phyloP scores from a whole-genome alignment of 306 rosid species.

The Corylus avellana region DNA sequence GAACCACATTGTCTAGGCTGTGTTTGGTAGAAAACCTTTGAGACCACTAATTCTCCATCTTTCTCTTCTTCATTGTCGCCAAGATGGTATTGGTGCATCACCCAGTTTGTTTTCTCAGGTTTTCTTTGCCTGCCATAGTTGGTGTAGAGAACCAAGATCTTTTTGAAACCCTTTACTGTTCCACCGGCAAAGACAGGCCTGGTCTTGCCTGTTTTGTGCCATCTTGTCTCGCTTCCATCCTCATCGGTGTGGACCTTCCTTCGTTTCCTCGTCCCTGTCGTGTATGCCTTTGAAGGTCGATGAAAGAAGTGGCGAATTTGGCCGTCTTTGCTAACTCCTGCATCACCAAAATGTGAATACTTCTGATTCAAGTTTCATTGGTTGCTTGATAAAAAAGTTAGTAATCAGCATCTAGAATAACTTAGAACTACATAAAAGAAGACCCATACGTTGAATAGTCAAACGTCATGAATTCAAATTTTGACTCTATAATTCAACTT shows the following conservation, averaged over 20 bases:
- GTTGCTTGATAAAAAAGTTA: neutral
- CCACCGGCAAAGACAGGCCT: conserved; percentile 51
- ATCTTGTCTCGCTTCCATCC: conserved; percentile 83
- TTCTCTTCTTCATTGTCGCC: conserved; percentile 80
- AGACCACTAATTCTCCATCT: conserved; percentile 81
- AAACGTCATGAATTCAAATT: no score
- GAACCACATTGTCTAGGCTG: conserved; percentile 81
- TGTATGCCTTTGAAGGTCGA: conserved; percentile 91
- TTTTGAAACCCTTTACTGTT: conserved; percentile 72
- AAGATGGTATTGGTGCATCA: conserved; percentile 95
- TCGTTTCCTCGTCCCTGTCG: conserved; percentile 84
- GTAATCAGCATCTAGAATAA: neutral
- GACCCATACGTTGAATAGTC: neutral
- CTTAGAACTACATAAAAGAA: neutral
- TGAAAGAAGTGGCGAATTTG: conserved; percentile 89
- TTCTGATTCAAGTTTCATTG: neutral
- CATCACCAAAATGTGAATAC: conserved; percentile 10
- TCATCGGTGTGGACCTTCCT: conserved; percentile 85
- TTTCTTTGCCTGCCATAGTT: conserved; percentile 77
- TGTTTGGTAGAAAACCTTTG: conserved; percentile 88
- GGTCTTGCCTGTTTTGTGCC: conserved; percentile 99
- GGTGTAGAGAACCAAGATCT: conserved; percentile 86
- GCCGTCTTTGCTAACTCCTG: conserved; percentile 90
- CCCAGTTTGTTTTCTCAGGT: conserved; percentile 88
- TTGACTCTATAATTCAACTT: no score